A percentile compares a stretch with the other conserved stretches of the same genome.
These are phyloP conservation scores for Aspergillus hancockii DNA, from an alignment of 495 filamentous ascomycete genomes.

Conservation along the genomic window DNA sequence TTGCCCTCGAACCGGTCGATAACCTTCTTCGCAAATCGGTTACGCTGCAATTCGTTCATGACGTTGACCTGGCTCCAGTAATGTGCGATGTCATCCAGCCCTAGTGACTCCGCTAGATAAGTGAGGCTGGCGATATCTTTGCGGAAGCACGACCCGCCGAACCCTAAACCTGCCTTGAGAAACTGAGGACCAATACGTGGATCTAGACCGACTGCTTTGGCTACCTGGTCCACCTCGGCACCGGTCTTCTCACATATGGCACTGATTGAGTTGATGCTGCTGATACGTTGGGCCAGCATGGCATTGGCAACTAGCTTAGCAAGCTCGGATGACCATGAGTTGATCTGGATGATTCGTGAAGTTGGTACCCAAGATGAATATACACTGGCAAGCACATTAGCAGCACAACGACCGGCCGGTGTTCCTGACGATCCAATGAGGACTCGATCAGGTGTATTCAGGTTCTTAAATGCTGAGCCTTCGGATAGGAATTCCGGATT, in stretches of 20 bases:
- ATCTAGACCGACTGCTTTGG: conserved; percentile 69
- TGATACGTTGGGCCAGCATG: conserved; percentile 80
- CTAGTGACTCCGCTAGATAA: conserved; percentile 70
- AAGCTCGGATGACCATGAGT: conserved; percentile 79
- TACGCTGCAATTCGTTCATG: conserved; percentile 77
- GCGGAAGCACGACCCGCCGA: conserved; percentile 81
- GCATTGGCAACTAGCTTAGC: conserved; percentile 80
- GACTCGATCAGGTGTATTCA: conserved; percentile 73
- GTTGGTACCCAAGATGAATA: conserved; percentile 74
- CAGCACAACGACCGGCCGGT: conserved; percentile 57
- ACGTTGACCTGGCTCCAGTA: conserved; percentile 75
- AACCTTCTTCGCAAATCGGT: conserved; percentile 64
- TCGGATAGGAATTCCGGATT: conserved; percentile 86
- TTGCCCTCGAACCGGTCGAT: conserved; percentile 68
- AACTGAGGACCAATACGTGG: conserved; percentile 70
- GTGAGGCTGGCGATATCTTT: conserved; percentile 79
- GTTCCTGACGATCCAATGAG: conserved; percentile 71
- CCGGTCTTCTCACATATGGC: conserved; percentile 80
- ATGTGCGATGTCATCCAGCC: conserved; percentile 69
- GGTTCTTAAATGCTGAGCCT: conserved; percentile 71
- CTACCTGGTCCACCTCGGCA: conserved; percentile 73
- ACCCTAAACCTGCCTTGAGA: conserved; percentile 76
- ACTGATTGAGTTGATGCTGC: conserved; percentile 79
- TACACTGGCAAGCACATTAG: conserved; percentile 59
- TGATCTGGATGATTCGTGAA: conserved; percentile 66